Percentiles rank a stretch among this genome's conserved stretches.
Conservation (phyloP, 225 moss, liverwort and hornwort species). For the Anthoceros angustus region DNA sequence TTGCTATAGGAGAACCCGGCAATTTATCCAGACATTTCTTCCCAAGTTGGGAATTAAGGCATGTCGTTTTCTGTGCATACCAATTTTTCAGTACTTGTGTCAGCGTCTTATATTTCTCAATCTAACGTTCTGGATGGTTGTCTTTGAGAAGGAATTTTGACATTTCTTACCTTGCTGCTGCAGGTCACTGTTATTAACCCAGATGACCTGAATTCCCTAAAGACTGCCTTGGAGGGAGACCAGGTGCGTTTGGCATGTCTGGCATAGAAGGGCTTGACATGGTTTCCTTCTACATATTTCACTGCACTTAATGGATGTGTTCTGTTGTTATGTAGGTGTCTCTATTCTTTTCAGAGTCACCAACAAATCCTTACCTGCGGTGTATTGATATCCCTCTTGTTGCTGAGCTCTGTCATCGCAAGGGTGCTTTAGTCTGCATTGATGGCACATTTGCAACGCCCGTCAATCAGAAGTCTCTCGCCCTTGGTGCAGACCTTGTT, state of each 20-base stretch:
- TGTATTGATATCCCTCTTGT: constrained; percentile 89
- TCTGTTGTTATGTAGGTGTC: constrained; percentile 45
- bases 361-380: constrained; percentile 95
- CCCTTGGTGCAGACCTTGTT: constrained; percentile 86
- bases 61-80: not conserved
- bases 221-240: constrained; percentile 55
- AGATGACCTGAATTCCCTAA: constrained; percentile 51
- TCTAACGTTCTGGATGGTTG: constrained; percentile 2
- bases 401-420: constrained; percentile 70
- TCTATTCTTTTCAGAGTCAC: constrained; percentile 97
- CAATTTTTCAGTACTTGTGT: not conserved
- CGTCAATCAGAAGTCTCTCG: constrained; percentile 81
- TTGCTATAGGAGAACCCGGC: constrained; percentile 94
- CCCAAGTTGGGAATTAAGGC: constrained; percentile 98
- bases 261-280: not conserved
- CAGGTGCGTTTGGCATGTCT: constrained; percentile 31
- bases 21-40: constrained; percentile 97
- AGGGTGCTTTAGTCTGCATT: constrained; percentile 74
- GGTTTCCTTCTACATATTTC: not conserved
- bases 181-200: constrained; percentile 96
- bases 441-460: constrained; percentile 99
- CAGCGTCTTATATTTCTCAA: not conserved
- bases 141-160: not conserved
- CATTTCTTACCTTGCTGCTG: not conserved
- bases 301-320: not conserved